phyloP scores from a whole-genome alignment of 1,139 yeast species.

The Blastobotrys malaysiensis region DNA sequence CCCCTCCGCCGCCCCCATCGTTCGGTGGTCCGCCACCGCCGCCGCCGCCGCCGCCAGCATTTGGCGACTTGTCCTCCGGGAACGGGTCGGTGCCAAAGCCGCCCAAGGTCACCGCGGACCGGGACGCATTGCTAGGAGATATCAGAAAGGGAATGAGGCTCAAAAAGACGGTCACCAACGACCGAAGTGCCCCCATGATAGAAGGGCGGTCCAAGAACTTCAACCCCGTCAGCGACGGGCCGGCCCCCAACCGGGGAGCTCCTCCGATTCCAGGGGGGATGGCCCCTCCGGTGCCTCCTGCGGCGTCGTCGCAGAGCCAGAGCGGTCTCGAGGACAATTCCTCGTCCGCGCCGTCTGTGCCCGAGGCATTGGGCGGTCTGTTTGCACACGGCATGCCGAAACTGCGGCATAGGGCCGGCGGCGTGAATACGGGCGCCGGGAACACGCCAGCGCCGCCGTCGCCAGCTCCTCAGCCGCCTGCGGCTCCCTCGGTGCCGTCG shows the following conservation, averaged over 20 bases:
- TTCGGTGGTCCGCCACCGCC: slow-evolving; percentile 28
- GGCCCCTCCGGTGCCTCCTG: slow-evolving; percentile 12
- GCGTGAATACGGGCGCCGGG: slow-evolving; percentile 40
- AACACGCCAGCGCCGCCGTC: slow-evolving; percentile 24
- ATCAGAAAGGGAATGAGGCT: slow-evolving; percentile 72
- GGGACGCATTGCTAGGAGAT: slow-evolving; percentile 82
- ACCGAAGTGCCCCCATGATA: slow-evolving; percentile 53
- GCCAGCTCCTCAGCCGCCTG: slow-evolving; percentile 11
- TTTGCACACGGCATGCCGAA: slow-evolving; percentile 88
- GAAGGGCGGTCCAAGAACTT: slow-evolving; percentile 33
- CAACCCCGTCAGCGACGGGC: slow-evolving; percentile 10
- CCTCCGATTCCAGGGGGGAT: slow-evolving; percentile 33
- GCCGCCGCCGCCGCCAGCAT: slow-evolving; percentile 34
- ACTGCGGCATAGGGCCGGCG: slow-evolving; percentile 52
- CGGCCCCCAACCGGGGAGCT: slow-evolving; percentile 33
- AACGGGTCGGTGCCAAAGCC: slow-evolving; percentile 22
- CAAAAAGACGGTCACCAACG: slow-evolving; percentile 73
- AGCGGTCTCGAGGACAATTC: neutral
- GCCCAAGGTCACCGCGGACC: slow-evolving; percentile 22
- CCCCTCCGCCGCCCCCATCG: slow-evolving; percentile 30
- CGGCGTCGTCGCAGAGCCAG: slow-evolving; percentile 15
- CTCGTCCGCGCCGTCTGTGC: slow-evolving; percentile 3
- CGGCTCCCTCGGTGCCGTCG: slow-evolving; percentile 9
- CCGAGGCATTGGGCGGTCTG: slow-evolving; percentile 55
- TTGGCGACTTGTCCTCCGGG: slow-evolving; percentile 25